Conservation (phyloP, 495 filamentous ascomycete species). For the Collariella sp. region DNA sequence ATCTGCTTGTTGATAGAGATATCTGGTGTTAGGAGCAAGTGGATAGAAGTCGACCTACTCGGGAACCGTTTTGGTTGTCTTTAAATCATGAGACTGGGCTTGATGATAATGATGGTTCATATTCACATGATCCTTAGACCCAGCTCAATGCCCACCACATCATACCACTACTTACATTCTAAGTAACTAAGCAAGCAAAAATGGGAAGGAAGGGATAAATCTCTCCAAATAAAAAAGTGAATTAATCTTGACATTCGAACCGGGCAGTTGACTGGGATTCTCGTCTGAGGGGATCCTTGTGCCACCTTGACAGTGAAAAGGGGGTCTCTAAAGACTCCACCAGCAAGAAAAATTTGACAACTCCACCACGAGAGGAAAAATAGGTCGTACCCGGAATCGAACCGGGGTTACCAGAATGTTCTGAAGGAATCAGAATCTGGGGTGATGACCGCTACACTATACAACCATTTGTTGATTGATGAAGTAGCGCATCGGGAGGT, state of each 20-base stretch:
- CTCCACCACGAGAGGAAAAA: neutral
- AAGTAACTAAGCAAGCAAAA: no score
- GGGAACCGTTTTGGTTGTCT: neutral
- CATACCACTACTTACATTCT: no score
- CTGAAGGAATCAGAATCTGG: constrained; percentile 15
- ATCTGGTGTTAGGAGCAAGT: neutral
- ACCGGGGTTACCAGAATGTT: constrained; percentile 18
- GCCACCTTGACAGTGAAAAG: no score
- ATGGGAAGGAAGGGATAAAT: no score
- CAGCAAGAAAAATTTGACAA: neutral
- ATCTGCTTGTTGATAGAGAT: constrained; percentile 1
- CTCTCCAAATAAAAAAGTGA: no score
- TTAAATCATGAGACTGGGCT: neutral
- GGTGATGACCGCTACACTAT: constrained; percentile 21
- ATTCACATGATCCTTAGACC: no score
- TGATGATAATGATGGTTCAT: neutral
- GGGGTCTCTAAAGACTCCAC: no score
- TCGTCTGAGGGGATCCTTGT: no score
- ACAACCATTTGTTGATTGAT: constrained; percentile 5
- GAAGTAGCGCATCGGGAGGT: neutral
- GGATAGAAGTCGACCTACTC: neutral
- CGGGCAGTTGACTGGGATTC: no score
- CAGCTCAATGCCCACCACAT: no score
- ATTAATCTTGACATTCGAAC: no score
- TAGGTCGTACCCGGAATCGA: constrained; percentile 20